phyloP scores from a whole-genome alignment of 768 basidiomycete species.

The Cyclocybe aegerita region DNA sequence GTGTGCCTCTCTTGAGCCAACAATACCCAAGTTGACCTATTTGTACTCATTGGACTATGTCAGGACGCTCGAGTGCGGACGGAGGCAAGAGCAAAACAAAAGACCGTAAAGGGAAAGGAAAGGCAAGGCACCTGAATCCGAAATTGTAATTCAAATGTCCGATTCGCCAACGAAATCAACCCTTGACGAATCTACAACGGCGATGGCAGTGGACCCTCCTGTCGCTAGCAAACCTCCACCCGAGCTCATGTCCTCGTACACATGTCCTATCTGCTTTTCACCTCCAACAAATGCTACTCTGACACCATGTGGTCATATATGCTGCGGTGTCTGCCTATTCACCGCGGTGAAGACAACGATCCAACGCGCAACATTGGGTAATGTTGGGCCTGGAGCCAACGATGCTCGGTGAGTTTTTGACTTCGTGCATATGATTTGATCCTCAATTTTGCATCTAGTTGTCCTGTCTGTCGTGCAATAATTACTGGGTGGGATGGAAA shows the following conservation, averaged over 20 bases:
- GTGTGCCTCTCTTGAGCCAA: too few relatives aligned
- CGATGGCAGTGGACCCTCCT: constrained; percentile 4
- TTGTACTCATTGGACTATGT: neutral
- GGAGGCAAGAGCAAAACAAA: neutral
- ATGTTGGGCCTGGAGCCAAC: constrained; percentile 23
- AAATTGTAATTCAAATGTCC: constrained; percentile 8
- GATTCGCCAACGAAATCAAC: constrained; percentile 9
- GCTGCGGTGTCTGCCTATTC: constrained; percentile 76
- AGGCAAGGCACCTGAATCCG: constrained; percentile 12
- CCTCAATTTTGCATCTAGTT: constrained; percentile 33
- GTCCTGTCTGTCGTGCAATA: constrained; percentile 68
- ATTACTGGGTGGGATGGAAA: constrained; percentile 72
- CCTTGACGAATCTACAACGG: neutral
- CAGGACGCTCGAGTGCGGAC: neutral
- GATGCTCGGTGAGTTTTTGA: constrained; percentile 37
- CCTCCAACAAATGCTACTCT: constrained; percentile 74
- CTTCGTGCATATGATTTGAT: neutral
- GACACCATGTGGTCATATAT: constrained; percentile 80
- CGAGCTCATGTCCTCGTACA: constrained; percentile 57
- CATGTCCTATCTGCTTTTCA: constrained; percentile 79
- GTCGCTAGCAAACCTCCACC: constrained; percentile 17
- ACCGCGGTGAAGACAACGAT: constrained; percentile 65
- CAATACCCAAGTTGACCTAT: neutral
- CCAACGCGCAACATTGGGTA: constrained; percentile 36
- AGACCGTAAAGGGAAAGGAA: constrained; percentile 17